Evolutionary conservation across 768 basidiomycete genomes (phyloP).

Genomic region (Myochromella boudieri): DNA sequence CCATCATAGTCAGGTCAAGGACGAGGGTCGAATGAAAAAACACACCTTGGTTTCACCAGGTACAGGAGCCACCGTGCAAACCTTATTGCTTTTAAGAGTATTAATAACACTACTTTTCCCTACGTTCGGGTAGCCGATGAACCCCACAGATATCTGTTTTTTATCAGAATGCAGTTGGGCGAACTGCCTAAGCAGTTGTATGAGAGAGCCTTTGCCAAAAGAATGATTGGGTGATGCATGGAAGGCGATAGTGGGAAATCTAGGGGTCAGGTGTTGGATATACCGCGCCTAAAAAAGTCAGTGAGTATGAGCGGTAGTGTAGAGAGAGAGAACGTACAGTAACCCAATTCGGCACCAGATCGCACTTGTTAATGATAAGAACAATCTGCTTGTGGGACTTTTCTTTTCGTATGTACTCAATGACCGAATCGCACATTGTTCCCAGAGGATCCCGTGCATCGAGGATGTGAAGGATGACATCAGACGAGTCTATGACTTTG

Average conservation of each 20-base stretch:
- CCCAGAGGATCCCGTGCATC: constrained; percentile 96
- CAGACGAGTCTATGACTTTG: constrained; percentile 99
- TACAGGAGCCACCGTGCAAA: constrained; percentile 94
- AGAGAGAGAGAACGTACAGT: constrained; percentile 60
- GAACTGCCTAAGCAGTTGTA: constrained; percentile 95
- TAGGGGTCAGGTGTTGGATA: constrained; percentile 91
- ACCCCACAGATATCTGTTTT: constrained; percentile 98
- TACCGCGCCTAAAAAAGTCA: constrained; percentile 73
- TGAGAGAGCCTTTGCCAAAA: constrained; percentile 97
- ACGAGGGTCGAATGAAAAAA: constrained; percentile 15
- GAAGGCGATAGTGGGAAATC: constrained; percentile 96
- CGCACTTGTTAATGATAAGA: constrained; percentile 96
- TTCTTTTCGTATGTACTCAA: constrained; percentile 93
- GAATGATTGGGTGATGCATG: constrained; percentile 99
- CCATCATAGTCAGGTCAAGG: neutral
- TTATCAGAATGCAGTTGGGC: constrained; percentile 97
- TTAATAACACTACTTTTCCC: constrained; percentile 98
- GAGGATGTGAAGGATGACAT: constrained; percentile 92
- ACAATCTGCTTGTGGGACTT: constrained; percentile 98
- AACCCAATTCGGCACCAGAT: constrained; percentile 98
- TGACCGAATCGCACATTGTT: constrained; percentile 90
- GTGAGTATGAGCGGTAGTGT: constrained; percentile 5
- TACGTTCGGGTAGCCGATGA: constrained; percentile 98
- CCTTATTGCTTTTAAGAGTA: constrained; percentile 96
- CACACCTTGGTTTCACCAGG: constrained; percentile 94